Evolutionary conservation across 2,329 filamentous ascomycete species (phyloP), one percentile per base, ranked within the genome.

Genomic region (Aspergillus felis): DNA sequence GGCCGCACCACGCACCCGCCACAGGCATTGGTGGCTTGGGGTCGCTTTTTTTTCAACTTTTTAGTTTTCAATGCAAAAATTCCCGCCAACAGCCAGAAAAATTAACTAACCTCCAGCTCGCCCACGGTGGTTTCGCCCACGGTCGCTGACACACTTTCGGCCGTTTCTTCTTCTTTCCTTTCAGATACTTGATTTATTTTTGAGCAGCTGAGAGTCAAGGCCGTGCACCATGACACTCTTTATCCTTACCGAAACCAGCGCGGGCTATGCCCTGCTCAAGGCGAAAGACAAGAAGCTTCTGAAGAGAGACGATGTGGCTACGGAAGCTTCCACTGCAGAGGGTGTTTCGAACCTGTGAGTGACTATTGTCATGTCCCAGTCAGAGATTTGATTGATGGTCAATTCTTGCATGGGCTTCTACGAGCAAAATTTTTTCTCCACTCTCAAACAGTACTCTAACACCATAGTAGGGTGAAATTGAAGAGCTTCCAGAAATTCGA

Each of bases 401-500:
- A 38, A 38, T 4, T 53, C 29, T 50, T 51, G 51, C n/a, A 7
- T 52, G 27, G 27, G 51, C 7, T 25, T 42, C 42, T 27, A 20
- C 56, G 53, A 56, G 57, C 62, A 71, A 72, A 71, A 65, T 51
- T 60, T 66, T 67, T 62, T 60, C 61, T 63, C 50, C 55, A 14
- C 47, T 32, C 22, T 49, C 56, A 52, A 57, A 52, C 56, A 55
- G 59, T 27, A n/a, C 27, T 57, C 66, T 73, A 69, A 71, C 63
- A 55, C 42, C 27, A 27, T 55, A 55, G 51, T 61, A 93, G 89
- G 77, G 80, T 99, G 69, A 97, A 96, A 80, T 83, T 97, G 74
- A 97, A 97, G 84, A 88, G 93, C 76, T 97, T 99, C 78, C 83
- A 90, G 77, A 97, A 97, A 82, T 99, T 97, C 79, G 91, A 96